phyloP scores from a whole-genome alignment of 2,329 filamentous ascomycete genomes.

The Hymenoscyphus albidus region DNA sequence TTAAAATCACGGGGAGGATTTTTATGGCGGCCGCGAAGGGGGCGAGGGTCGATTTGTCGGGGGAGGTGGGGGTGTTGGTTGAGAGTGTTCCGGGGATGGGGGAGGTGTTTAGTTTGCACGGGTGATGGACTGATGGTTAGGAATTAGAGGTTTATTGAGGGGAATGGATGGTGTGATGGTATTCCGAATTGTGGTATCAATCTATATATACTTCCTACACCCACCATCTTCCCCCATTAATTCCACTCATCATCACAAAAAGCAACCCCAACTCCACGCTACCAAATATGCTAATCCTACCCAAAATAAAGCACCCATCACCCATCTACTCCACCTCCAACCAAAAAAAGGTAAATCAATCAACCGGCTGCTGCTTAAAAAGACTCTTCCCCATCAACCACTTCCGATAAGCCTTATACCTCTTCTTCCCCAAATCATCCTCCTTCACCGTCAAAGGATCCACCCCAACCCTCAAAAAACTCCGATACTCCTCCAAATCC shows the following conservation, averaged over 20 bases:
- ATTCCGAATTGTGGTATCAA: neutral
- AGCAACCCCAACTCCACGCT: neutral
- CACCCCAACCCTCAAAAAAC: slow-evolving; percentile 72
- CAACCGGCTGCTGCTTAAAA: slow-evolving; percentile 80
- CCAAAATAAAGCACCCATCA: neutral
- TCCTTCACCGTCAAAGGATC: slow-evolving; percentile 84
- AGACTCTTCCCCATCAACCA: slow-evolving; percentile 94
- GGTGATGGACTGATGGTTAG: neutral
- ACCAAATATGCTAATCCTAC: neutral
- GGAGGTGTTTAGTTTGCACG: slow-evolving; percentile 30
- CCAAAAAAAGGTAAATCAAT: slow-evolving; percentile 27
- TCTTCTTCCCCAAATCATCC: slow-evolving; percentile 84
- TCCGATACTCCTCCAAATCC: slow-evolving; percentile 68
- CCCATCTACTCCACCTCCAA: neutral
- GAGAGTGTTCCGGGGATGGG: slow-evolving; percentile 31
- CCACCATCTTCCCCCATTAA: neutral
- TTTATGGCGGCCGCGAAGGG: slow-evolving; percentile 25
- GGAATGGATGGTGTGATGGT: too few species aligned
- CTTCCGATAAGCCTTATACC: slow-evolving; percentile 94
- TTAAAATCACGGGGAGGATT: slow-evolving; percentile 23
- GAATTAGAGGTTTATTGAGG: neutral
- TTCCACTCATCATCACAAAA: neutral
- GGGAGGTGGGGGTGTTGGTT: slow-evolving; percentile 26
- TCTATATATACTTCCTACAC: neutral
- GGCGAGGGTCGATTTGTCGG: slow-evolving; percentile 15